Conservation (phyloP, 768 basidiomycete genomes). For the Candolleomyces aberdarensis region DNA sequence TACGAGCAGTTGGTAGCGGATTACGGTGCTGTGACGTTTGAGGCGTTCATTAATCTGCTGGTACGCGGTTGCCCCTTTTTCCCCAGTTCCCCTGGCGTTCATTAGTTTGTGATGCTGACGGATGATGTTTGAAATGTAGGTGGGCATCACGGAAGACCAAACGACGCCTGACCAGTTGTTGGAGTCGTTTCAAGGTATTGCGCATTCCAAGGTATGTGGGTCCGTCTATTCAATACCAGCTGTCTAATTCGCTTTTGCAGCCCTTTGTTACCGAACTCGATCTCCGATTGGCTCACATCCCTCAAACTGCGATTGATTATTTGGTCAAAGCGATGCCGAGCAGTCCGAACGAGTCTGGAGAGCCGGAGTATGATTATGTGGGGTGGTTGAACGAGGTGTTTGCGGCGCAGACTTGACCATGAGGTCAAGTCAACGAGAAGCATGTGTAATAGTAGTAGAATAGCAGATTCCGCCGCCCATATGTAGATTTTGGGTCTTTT, state of each 20-base stretch:
- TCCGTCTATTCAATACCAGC: no score
- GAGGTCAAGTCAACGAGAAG: background rate
- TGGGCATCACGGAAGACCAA: slow-evolving; percentile 94
- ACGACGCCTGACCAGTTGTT: slow-evolving; percentile 89
- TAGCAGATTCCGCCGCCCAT: no score
- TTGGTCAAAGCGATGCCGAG: slow-evolving; percentile 79
- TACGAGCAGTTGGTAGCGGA: slow-evolving; percentile 75
- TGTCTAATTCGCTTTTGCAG: slow-evolving; percentile 36
- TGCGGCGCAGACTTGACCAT: slow-evolving; percentile 32
- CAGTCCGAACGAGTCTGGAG: slow-evolving; percentile 47
- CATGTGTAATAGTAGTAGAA: no score
- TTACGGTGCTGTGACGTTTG: slow-evolving; percentile 88
- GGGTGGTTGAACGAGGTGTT: slow-evolving; percentile 81
- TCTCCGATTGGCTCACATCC: slow-evolving; percentile 78
- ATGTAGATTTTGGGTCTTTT: no score
- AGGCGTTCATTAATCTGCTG: slow-evolving; percentile 92
- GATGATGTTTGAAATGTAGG: slow-evolving; percentile 41
- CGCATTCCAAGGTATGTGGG: slow-evolving; percentile 73
- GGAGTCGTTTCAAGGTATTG: slow-evolving; percentile 90
- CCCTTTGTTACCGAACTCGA: slow-evolving; percentile 93
- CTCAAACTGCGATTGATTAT: slow-evolving; percentile 73
- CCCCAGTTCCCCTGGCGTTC: background rate
- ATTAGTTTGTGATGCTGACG: background rate
- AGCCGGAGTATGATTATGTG: slow-evolving; percentile 78
- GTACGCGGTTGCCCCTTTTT: slow-evolving; percentile 40